Conservation (phyloP, 179 eudicot genomes). For the Dionaea muscipula region DNA sequence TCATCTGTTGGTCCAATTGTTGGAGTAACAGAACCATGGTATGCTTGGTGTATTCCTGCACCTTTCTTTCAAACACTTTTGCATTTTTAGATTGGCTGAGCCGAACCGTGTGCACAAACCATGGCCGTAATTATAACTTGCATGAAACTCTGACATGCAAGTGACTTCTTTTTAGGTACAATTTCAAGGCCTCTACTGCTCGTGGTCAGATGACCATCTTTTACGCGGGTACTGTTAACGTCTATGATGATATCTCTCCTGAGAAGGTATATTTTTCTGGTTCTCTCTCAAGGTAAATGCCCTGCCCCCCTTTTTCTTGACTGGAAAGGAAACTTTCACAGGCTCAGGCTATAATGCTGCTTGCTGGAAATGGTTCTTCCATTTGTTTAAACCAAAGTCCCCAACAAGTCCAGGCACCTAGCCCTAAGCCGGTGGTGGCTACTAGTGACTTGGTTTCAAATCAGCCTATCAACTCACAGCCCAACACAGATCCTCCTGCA, state of each 20-base stretch:
- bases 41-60: too few species aligned
- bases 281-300: background rate
- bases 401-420: conserved; percentile 25
- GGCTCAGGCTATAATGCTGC: conserved; percentile 54
- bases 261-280: conserved; percentile 31
- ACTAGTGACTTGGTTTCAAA: conserved; percentile 14
- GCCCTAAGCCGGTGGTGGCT: conserved; percentile 17
- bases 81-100: background rate
- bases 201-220: conserved; percentile 50
- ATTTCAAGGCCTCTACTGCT: conserved; percentile 19
- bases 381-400: conserved; percentile 18
- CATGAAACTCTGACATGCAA: background rate
- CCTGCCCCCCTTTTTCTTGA: background rate
- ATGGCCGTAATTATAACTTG: too few species aligned
- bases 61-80: too few species aligned
- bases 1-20: conserved; percentile 5
- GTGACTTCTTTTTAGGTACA: conserved; percentile 22
- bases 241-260: conserved; percentile 41
- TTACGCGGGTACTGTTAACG: conserved; percentile 45
- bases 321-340: conserved; percentile 16
- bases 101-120: background rate
- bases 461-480: conserved; percentile 16
- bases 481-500: conserved; percentile 23
- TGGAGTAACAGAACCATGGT: conserved; percentile 15
- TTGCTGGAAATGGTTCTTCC: conserved; percentile 34